Conservation (phyloP, 2,329 filamentous ascomycete species). For the Verticillium albo-atrum region DNA sequence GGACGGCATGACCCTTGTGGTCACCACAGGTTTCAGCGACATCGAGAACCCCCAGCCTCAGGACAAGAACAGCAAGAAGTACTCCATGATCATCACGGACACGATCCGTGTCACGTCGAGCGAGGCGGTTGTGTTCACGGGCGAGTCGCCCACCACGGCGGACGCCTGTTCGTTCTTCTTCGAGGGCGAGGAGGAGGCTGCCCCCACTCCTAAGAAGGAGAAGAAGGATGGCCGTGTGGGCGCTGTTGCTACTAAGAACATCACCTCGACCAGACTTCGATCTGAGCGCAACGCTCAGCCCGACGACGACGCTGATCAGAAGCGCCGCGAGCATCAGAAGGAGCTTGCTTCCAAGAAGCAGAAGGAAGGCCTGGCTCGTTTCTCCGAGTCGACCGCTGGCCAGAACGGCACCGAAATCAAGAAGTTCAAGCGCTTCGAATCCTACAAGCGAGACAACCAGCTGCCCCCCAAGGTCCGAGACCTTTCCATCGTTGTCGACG, state of each 20-base stretch:
- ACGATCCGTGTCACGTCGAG: slow-evolving; percentile 79
- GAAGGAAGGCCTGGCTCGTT: slow-evolving; percentile 78
- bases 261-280: slow-evolving; percentile 87
- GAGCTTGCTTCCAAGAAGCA: slow-evolving; percentile 85
- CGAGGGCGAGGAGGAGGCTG: slow-evolving; percentile 88
- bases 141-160: slow-evolving; percentile 83
- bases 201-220: slow-evolving; percentile 83
- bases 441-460: slow-evolving; percentile 96
- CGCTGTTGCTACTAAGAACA: slow-evolving; percentile 89
- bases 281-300: slow-evolving; percentile 85
- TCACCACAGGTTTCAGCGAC: slow-evolving; percentile 87
- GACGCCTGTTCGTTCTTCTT: slow-evolving; percentile 98
- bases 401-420: slow-evolving; percentile 91
- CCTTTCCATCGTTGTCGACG: slow-evolving; percentile 83
- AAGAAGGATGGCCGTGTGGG: slow-evolving; percentile 81
- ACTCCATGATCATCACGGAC: slow-evolving; percentile 87
- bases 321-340: slow-evolving; percentile 87
- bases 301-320: slow-evolving; percentile 85
- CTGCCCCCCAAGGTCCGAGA: slow-evolving; percentile 80
- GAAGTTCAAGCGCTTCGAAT: slow-evolving; percentile 98
- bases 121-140: slow-evolving; percentile 88
- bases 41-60: slow-evolving; percentile 82
- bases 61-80: slow-evolving; percentile 83
- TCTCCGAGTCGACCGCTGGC: slow-evolving; percentile 77
- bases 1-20: slow-evolving; percentile 93